phyloP scores from a whole-genome alignment of 2,329 filamentous ascomycete genomes.

The Calonectria crousiana region DNA sequence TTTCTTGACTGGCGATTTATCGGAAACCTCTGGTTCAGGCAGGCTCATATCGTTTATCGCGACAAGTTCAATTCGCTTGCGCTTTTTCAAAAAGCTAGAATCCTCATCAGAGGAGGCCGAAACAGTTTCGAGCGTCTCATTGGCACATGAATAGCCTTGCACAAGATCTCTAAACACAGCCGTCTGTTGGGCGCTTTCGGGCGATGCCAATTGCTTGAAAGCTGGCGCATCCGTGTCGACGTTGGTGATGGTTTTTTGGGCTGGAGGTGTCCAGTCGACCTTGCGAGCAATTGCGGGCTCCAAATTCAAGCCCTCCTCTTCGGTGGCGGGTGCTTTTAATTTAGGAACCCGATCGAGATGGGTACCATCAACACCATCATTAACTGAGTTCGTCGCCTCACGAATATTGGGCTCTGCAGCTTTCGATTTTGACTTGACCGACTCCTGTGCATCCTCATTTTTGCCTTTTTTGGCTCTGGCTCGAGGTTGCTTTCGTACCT shows the following conservation, averaged over 20 bases:
- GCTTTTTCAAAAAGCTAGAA: conserved; percentile 60
- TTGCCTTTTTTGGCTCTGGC: conserved; percentile 20
- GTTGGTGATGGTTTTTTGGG: conserved; percentile 49
- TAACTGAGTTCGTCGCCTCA: background rate
- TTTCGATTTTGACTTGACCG: conserved; percentile 34
- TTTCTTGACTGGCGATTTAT: conserved; percentile 55
- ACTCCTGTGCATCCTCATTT: background rate
- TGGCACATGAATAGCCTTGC: conserved; percentile 55
- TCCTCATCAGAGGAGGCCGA: conserved; percentile 40
- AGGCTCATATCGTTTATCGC: conserved; percentile 46
- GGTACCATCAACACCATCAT: conserved; percentile 9
- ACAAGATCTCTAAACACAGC: conserved; percentile 59
- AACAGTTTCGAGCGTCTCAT: conserved; percentile 33
- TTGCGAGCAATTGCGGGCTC: conserved; percentile 68
- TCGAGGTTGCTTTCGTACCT: conserved; percentile 54
- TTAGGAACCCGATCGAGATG: conserved; percentile 30
- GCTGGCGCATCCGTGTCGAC: conserved; percentile 49
- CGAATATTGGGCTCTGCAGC: conserved; percentile 30
- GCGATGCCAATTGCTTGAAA: conserved; percentile 24
- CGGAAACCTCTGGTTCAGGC: conserved; percentile 35
- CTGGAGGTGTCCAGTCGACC: conserved; percentile 77
- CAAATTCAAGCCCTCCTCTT: conserved; percentile 53
- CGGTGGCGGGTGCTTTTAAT: conserved; percentile 36
- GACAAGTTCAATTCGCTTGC: conserved; percentile 68
- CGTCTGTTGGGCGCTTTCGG: conserved; percentile 23